A percentile compares a stretch with the other conserved stretches of the same genome.
Evolutionary conservation across 495 filamentous ascomycete species (phyloP).

Genomic region (Neurospora pannonica): DNA sequence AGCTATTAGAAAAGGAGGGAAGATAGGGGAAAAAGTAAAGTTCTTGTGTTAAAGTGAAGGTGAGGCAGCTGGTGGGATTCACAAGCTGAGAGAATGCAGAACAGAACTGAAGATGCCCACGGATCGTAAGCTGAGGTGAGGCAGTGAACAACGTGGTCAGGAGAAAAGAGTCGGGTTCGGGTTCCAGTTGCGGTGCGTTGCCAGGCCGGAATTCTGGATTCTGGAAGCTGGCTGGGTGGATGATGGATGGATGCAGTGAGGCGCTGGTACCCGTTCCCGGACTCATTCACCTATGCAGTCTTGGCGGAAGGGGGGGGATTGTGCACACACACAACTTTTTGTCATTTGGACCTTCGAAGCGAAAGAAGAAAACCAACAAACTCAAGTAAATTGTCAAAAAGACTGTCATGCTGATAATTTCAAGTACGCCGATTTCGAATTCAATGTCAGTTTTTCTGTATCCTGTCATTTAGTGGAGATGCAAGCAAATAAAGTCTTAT

Average conservation of each 20-base stretch:
- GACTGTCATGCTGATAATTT: too few species aligned
- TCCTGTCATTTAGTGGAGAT: too few species aligned
- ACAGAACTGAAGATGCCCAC: not conserved
- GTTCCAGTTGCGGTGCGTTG: not conserved
- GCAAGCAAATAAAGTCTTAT: too few species aligned
- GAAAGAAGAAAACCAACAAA: too few species aligned
- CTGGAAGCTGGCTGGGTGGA: not conserved
- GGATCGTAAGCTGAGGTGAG: not conserved
- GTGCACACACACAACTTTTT: too few species aligned
- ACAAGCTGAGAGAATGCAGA: not conserved
- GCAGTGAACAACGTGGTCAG: not conserved
- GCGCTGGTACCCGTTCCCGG: too few species aligned
- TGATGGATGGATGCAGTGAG: not conserved
- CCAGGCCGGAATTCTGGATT: not conserved
- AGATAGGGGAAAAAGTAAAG: not conserved
- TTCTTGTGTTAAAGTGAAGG: not conserved
- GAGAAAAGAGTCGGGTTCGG: not conserved
- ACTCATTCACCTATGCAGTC: too few species aligned
- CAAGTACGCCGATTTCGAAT: too few species aligned
- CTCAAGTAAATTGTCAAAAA: too few species aligned
- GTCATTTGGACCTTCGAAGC: too few species aligned
- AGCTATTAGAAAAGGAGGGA: not conserved
- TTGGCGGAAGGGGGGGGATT: too few species aligned
- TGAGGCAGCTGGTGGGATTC: not conserved
- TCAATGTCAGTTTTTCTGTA: too few species aligned